These are phyloP conservation scores for Boletus speciosus DNA, from an alignment of 768 basidiomycete genomes.

Conservation along the genomic window DNA sequence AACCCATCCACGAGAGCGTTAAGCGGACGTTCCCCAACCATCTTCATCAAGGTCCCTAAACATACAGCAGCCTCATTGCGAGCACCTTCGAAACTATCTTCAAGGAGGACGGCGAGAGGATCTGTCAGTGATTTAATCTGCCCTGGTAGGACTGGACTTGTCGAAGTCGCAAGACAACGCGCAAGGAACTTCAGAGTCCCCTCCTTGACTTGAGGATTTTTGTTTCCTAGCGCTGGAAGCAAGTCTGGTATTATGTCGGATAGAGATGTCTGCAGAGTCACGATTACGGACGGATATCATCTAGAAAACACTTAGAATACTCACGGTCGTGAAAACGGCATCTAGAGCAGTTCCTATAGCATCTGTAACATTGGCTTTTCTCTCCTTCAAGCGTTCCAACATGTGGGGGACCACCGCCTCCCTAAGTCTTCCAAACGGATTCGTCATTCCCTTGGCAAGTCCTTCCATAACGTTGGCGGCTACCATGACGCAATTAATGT, in stretches of 20 bases:
- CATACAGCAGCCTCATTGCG: slow-evolving; percentile 86
- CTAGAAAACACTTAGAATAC: slow-evolving; percentile 26
- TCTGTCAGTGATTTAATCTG: slow-evolving; percentile 85
- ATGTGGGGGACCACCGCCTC: slow-evolving; percentile 71
- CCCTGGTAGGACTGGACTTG: slow-evolving; percentile 60
- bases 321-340: slow-evolving; percentile 80
- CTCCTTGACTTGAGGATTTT: slow-evolving; percentile 97
- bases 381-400: slow-evolving; percentile 89
- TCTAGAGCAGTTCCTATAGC: slow-evolving; percentile 84
- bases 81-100: slow-evolving; percentile 86
- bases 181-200: slow-evolving; percentile 84
- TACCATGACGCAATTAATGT: slow-evolving; percentile 90
- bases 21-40: slow-evolving; percentile 90
- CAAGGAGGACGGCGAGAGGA: slow-evolving; percentile 67
- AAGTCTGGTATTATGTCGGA: slow-evolving; percentile 83
- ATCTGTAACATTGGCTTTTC: slow-evolving; percentile 88
- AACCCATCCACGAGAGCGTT: slow-evolving; percentile 83
- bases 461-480: slow-evolving; percentile 84
- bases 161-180: slow-evolving; percentile 71
- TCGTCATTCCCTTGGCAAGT: slow-evolving; percentile 78
- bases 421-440: slow-evolving; percentile 68
- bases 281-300: slow-evolving; percentile 1
- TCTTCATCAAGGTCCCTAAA: slow-evolving; percentile 91
- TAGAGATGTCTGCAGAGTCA: slow-evolving; percentile 58
- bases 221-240: slow-evolving; percentile 70